Evolutionary conservation across 2,329 filamentous ascomycete species (phyloP).

Genomic region (Aspergillus sp.): DNA sequence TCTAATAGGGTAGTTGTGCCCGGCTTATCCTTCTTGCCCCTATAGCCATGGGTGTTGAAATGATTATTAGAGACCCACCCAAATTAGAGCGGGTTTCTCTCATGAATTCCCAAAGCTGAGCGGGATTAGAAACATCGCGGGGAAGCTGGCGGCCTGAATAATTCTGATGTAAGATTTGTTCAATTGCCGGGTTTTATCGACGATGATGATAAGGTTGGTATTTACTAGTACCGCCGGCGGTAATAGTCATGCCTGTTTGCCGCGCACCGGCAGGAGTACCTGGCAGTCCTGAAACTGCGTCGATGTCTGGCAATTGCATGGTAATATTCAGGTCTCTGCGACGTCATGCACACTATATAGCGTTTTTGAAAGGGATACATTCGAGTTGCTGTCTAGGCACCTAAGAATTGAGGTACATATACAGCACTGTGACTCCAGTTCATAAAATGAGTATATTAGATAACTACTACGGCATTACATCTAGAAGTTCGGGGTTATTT

Average conservation of each 20-base stretch:
- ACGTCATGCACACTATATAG: too few species aligned
- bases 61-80: slow-evolving; percentile 9
- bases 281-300: neutral
- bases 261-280: neutral
- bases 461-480: too few species aligned
- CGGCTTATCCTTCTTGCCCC: slow-evolving; percentile 12
- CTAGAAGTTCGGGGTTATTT: too few species aligned
- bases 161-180: neutral
- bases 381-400: too few species aligned
- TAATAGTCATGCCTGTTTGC: neutral
- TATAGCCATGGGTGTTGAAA: slow-evolving; percentile 19
- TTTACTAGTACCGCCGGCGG: neutral
- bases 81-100: slow-evolving; percentile 11
- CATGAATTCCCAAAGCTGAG: slow-evolving; percentile 25
- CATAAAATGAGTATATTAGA: too few species aligned
- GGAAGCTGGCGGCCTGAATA: slow-evolving; percentile 17
- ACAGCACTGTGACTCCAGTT: too few species aligned
- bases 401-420: too few species aligned
- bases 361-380: too few species aligned
- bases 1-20: slow-evolving; percentile 14
- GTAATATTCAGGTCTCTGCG: neutral
- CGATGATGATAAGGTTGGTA: neutral
- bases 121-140: slow-evolving; percentile 15
- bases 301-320: neutral
- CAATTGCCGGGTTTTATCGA: neutral